A percentile compares a stretch with the other conserved stretches of the same genome.
Evolutionary conservation across 495 filamentous ascomycete genomes (phyloP).

Genomic region (Penicillium verhagenii): DNA sequence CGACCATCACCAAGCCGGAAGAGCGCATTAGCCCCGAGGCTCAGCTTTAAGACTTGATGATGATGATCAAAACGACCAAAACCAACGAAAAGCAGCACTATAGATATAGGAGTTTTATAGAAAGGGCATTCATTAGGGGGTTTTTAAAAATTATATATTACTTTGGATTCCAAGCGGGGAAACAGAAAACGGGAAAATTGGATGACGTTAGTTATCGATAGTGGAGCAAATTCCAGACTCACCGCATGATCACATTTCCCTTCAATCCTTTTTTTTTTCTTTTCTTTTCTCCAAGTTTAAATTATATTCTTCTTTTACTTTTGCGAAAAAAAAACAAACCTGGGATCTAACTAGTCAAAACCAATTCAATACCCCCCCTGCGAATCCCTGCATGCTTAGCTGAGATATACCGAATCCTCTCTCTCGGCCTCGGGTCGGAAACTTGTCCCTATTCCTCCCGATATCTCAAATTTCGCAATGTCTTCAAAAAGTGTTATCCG

Average conservation of each 20-base stretch:
- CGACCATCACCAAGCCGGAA: conserved; percentile 14
- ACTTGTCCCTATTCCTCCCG: conserved; percentile 24
- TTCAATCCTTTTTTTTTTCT: conserved; percentile 3
- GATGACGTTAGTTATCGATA: conserved; percentile 20
- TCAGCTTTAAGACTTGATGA: not conserved
- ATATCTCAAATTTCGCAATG: conserved; percentile 17
- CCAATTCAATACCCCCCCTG: too few relatives aligned
- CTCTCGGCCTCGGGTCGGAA: conserved; percentile 21
- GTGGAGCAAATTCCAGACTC: conserved; percentile 23
- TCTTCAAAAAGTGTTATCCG: conserved; percentile 20
- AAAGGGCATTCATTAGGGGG: not conserved
- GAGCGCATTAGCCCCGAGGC: not conserved
- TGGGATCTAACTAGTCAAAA: not conserved
- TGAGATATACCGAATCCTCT: not conserved
- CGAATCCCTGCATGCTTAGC: not conserved
- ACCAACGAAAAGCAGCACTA: not conserved
- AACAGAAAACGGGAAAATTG: conserved; percentile 2
- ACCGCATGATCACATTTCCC: conserved; percentile 17
- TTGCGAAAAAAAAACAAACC: too few relatives aligned
- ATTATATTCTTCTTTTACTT: conserved; percentile 6
- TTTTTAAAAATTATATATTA: too few relatives aligned
- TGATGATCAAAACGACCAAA: not conserved
- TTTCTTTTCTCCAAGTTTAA: conserved; percentile 3
- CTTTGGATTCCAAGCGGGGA: too few relatives aligned
- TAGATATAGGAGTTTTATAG: not conserved